Evolutionary conservation across 768 basidiomycete species (phyloP), one percentile per base, ranked within the genome.

Genomic region (Mycena maculata): DNA sequence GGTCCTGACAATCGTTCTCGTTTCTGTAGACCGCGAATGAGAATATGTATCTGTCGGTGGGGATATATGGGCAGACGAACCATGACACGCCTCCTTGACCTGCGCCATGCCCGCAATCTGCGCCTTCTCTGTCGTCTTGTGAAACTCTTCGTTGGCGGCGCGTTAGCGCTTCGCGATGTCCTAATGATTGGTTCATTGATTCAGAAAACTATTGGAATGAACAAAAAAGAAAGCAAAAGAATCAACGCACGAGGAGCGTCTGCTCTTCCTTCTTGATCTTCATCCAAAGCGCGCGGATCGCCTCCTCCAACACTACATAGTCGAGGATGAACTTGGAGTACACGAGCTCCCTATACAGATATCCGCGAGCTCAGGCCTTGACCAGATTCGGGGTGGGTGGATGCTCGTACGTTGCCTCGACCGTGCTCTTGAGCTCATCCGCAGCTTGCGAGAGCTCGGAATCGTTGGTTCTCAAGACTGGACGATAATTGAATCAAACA

Each of bases 221-320:
- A 23, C 9, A 16, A 10, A 13, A 25, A 38, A 20, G 8, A 18
- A 2, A 28, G 4, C n/a, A n/a, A n/a, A n/a, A n/a, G n/a, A n/a
- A n/a, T n/a, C 6, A 42, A 42, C 72, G 57, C 33, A 71, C 73
- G 9, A 61, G n/a, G 22, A 73, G 60, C n/a, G 41, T 56, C 38
- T 66, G 27, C 56, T 68, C 71, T 39, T 71, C 73, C 38, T 65
- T 42, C 53, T 62, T 62, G 53, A 76, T 65, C 50, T 65, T 59
- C 55, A 65, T 47, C 75, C 73, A 76, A 20, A 76, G 53, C 36
- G 49, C 58, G 7, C 71, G 71, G 39, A 76, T 76, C n/a, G 54
- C 38, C 54, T 76, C 75, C 58, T 76, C 75, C 18, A 56, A 57
- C 5, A 68, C 54, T 9, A 71, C 71, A 52, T 76, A 74, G 27